Evolutionary conservation across 495 filamentous ascomycete species (phyloP).

Genomic region (Clohesyomyces aquaticus): DNA sequence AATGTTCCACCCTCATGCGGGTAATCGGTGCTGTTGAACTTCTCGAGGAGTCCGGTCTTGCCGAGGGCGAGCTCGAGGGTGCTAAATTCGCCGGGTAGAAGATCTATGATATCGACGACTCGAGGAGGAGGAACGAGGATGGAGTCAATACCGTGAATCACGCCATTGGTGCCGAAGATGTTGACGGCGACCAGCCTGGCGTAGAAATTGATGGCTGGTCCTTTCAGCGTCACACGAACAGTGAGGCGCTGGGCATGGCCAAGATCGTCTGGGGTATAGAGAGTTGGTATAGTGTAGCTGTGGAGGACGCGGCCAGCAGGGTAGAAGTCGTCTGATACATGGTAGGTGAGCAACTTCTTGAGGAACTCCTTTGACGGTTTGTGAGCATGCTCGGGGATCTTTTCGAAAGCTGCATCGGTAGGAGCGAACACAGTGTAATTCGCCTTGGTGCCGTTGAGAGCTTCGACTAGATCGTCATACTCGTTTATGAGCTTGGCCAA

Average conservation of each 20-base stretch:
- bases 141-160: conserved; percentile 74
- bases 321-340: conserved; percentile 66
- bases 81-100: conserved; percentile 73
- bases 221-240: conserved; percentile 59
- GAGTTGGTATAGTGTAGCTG: conserved; percentile 67
- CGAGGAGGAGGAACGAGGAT: conserved; percentile 74
- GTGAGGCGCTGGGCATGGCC: conserved; percentile 70
- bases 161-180: conserved; percentile 71
- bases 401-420: conserved; percentile 71
- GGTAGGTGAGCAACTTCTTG: conserved; percentile 69
- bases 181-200: conserved; percentile 66
- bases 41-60: conserved; percentile 66
- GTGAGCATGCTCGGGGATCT: conserved; percentile 60
- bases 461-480: conserved; percentile 67
- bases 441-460: conserved; percentile 68
- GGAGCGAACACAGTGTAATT: conserved; percentile 85
- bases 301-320: conserved; percentile 60
- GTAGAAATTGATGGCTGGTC: conserved; percentile 73
- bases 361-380: conserved; percentile 66
- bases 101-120: conserved; percentile 60
- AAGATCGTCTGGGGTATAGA: conserved; percentile 53
- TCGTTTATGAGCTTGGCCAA: conserved; percentile 73
- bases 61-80: conserved; percentile 72
- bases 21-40: conserved; percentile 49
- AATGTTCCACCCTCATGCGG: conserved; percentile 62